A percentile compares a stretch with the other conserved stretches of the same genome.
Conservation (phyloP, 2,329 filamentous ascomycete species). For the Aureobasidium namibiae region DNA sequence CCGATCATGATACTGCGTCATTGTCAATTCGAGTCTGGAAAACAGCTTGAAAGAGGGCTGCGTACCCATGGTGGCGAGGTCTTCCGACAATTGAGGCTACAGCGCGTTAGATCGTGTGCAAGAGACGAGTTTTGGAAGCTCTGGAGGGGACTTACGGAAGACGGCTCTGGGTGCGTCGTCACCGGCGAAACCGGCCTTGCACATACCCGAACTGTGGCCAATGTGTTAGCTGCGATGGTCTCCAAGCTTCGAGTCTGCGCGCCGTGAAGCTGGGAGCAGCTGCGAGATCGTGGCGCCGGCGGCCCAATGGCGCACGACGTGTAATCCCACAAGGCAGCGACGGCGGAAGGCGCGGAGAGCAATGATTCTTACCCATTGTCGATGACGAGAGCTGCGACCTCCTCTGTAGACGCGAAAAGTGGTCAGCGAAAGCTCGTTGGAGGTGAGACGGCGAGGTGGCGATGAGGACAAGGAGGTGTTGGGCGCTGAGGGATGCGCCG, state of each 20-base stretch:
- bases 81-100: constrained; percentile 98
- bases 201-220: constrained; percentile 89
- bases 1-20: constrained; percentile 94
- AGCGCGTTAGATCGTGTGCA: constrained; percentile 21
- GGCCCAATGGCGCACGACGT: constrained; percentile 24
- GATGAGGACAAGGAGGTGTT: background rate
- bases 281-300: constrained; percentile 25
- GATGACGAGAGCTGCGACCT: constrained; percentile 99
- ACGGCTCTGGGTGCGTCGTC: constrained; percentile 99
- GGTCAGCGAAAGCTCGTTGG: constrained; percentile 14
- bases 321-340: constrained; percentile 18
- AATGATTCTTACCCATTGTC: constrained; percentile 94
- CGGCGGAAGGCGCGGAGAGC: constrained; percentile 24
- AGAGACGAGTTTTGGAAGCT: background rate
- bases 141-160: constrained; percentile 76
- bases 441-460: background rate
- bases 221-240: constrained; percentile 16
- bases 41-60: constrained; percentile 17
- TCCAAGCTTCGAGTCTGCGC: constrained; percentile 1
- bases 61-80: constrained; percentile 99
- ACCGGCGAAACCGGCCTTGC: constrained; percentile 99
- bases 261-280: background rate
- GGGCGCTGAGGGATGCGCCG: constrained; percentile 8
- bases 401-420: constrained; percentile 57
- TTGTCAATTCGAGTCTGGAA: constrained; percentile 15